Conservation (phyloP, 2,329 filamentous ascomycete genomes). For the Ceratocystis destructans region DNA sequence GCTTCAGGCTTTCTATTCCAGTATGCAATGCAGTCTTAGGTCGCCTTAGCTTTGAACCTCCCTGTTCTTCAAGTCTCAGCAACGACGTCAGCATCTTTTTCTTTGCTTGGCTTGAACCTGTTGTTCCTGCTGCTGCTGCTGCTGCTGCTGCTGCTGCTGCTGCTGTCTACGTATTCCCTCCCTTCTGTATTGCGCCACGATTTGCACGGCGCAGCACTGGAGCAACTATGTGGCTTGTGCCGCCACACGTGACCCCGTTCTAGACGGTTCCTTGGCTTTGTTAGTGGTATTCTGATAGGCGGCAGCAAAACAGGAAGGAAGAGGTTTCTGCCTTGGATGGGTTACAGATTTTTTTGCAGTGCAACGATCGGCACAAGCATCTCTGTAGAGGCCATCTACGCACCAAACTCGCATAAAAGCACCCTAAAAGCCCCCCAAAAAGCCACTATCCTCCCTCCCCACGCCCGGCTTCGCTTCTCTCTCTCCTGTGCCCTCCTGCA, state of each 20-base stretch:
- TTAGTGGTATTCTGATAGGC: too few relatives aligned
- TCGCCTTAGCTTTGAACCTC: neutral
- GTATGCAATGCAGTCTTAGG: neutral
- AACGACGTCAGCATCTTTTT: conserved; percentile 9
- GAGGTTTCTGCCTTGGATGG: neutral
- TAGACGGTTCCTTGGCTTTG: neutral
- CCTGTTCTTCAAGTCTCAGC: neutral
- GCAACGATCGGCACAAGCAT: neutral
- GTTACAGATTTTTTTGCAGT: neutral
- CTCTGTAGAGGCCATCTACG: neutral
- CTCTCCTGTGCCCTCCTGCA: too few relatives aligned
- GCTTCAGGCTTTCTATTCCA: too few relatives aligned
- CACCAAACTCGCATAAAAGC: too few relatives aligned
- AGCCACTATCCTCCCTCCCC: too few relatives aligned
- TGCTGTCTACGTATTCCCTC: neutral
- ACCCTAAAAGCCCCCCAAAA: too few relatives aligned
- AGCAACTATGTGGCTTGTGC: neutral
- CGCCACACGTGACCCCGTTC: neutral
- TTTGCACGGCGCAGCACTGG: neutral
- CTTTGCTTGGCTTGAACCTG: neutral
- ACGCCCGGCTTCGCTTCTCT: too few relatives aligned
- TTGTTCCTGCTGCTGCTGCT: neutral
- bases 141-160: neutral
- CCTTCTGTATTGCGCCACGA: neutral
- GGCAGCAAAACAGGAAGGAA: too few relatives aligned